Evolutionary conservation across 805 yeast genomes (phyloP).

Genomic region (Hanseniaspora vineae): DNA sequence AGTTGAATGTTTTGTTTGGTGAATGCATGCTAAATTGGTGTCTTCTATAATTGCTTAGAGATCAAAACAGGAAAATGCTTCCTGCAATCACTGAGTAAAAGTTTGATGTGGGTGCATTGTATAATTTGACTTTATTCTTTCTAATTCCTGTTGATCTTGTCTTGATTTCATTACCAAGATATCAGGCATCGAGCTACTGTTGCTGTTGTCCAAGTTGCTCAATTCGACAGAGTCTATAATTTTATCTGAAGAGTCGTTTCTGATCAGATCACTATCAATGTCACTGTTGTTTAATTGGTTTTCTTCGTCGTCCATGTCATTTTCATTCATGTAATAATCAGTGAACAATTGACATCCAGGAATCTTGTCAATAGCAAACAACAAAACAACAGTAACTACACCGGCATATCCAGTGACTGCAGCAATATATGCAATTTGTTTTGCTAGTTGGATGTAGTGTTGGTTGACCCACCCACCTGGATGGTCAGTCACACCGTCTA

Average conservation of each 20-base stretch:
- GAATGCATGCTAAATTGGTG: too few relatives aligned
- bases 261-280: too few relatives aligned
- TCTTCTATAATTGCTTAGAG: too few relatives aligned
- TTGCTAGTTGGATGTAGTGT: slow-evolving; percentile 83
- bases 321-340: not conserved
- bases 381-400: slow-evolving; percentile 65
- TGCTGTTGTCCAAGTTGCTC: not conserved
- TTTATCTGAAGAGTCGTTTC: not conserved
- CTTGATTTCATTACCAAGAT: not conserved
- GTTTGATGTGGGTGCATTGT: too few relatives aligned
- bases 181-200: not conserved
- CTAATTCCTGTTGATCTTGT: not conserved
- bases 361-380: slow-evolving; percentile 57
- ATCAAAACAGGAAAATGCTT: too few relatives aligned
- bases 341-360: slow-evolving; percentile 57
- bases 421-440: slow-evolving; percentile 70
- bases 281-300: not conserved
- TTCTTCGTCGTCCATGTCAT: not conserved
- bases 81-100: too few relatives aligned
- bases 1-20: too few relatives aligned
- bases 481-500: slow-evolving; percentile 76
- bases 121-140: not conserved
- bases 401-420: slow-evolving; percentile 67
- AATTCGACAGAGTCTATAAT: not conserved
- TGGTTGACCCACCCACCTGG: slow-evolving; percentile 88